These are phyloP conservation scores for Aspergillus sp. DNA, from an alignment of 2,329 filamentous ascomycete genomes.

Conservation along the genomic window DNA sequence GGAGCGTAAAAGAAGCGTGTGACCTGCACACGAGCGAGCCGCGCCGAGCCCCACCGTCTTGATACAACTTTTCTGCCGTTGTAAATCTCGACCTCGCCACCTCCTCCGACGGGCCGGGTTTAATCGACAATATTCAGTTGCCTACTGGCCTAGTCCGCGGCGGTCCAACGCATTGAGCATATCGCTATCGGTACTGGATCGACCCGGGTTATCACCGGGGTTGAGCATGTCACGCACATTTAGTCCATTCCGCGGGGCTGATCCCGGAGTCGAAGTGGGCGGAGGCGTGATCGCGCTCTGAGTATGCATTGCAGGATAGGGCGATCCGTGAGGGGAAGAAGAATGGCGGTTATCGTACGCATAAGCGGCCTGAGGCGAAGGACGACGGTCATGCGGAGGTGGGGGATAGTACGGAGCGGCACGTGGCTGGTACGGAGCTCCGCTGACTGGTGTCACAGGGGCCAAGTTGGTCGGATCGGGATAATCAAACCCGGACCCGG, in stretches of 20 bases:
- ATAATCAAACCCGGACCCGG: conserved; percentile 46
- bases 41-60: not conserved
- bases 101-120: not conserved
- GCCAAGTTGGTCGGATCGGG: conserved; percentile 49
- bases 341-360: conserved; percentile 43
- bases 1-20: conserved; percentile 9
- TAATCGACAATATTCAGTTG: not conserved
- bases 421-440: conserved; percentile 44
- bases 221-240: conserved; percentile 52
- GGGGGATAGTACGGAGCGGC: conserved; percentile 40
- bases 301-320: conserved; percentile 38
- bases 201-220: conserved; percentile 40
- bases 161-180: conserved; percentile 51
- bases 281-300: conserved; percentile 29
- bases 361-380: conserved; percentile 47
- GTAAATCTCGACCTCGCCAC: not conserved
- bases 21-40: conserved; percentile 25
- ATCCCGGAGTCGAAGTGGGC: conserved; percentile 34
- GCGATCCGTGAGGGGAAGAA: conserved; percentile 45
- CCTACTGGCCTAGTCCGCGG: conserved; percentile 36
- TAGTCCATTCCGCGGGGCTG: conserved; percentile 41
- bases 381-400: conserved; percentile 40
- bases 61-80: not conserved
- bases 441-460: conserved; percentile 47
- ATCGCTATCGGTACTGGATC: conserved; percentile 49